A percentile compares a stretch with the other conserved stretches of the same genome.
phyloP scores from a whole-genome alignment of 2,329 filamentous ascomycete species.

The Calonectria honghensis region DNA sequence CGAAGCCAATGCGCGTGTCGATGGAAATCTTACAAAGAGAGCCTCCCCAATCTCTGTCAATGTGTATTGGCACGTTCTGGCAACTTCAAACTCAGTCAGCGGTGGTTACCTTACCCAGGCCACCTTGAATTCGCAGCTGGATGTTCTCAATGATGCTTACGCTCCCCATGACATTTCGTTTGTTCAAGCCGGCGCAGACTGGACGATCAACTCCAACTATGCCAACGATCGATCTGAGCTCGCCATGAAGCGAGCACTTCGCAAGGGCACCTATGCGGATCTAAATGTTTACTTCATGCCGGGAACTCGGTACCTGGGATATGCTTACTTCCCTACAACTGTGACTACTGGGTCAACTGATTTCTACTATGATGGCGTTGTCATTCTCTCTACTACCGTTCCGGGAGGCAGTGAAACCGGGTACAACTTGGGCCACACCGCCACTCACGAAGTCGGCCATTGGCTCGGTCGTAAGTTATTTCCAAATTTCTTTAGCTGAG shows the following conservation, averaged over 20 bases:
- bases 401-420: slow-evolving; percentile 61
- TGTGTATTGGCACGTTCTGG: slow-evolving; percentile 54
- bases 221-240: slow-evolving; percentile 62
- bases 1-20: slow-evolving; percentile 22
- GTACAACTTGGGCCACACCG: slow-evolving; percentile 57
- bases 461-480: slow-evolving; percentile 60
- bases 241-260: slow-evolving; percentile 67
- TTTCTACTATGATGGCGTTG: slow-evolving; percentile 64
- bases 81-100: slow-evolving; percentile 45
- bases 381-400: slow-evolving; percentile 60
- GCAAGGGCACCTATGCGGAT: slow-evolving; percentile 65
- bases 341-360: slow-evolving; percentile 37
- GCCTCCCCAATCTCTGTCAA: slow-evolving; percentile 44
- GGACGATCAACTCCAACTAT: slow-evolving; percentile 69
- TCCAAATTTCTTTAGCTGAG: not conserved
- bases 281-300: slow-evolving; percentile 61
- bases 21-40: slow-evolving; percentile 7
- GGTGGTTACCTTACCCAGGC: slow-evolving; percentile 46
- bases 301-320: slow-evolving; percentile 57
- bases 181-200: slow-evolving; percentile 64
- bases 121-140: slow-evolving; percentile 60
- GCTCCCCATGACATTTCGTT: slow-evolving; percentile 66
- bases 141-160: slow-evolving; percentile 67
- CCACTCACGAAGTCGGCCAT: slow-evolving; percentile 62
- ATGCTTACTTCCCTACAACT: slow-evolving; percentile 66